Evolutionary conservation across 1,284 basidiomycete species (phyloP), one percentile per base, ranked within the genome.

Genomic region (Afroboletus lepidellus): DNA sequence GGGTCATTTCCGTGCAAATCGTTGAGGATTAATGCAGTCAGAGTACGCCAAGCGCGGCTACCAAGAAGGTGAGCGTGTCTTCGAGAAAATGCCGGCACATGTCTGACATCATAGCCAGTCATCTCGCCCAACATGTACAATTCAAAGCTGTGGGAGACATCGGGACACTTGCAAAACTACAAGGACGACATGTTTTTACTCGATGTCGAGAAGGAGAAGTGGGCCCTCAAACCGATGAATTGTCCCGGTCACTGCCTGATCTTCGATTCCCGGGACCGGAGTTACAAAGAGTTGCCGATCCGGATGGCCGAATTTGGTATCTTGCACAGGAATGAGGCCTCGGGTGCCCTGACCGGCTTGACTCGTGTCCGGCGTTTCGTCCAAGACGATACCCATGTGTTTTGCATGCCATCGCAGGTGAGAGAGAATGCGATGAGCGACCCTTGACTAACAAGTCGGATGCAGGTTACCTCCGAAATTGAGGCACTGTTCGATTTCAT

Each of bases 71-170:
- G 48, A 50, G 56, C 32, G 21, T 29, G 21, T 12, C 36, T 21
- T 8, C 9, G 16, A 1, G 37, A 4, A 7, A 30, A 24, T 8
- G 9, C 12, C 15, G 1, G 9, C 27, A 36, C 18, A 20, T 27
- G 25, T 43, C 32, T 66, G 46, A 68, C 41, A 46, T 44, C 46
- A 47, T 41, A 16, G 3, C 42, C 55, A 90, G 94, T 99, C 61
- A 97, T 98, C 64, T 92, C 96, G 12, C 97, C 97, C 13, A 99
- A 98, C 75, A 97, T 99, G 86, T 98, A 84, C 81, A 86, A 97
- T 79, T 82, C 84, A 55, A 98, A 98, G 72, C 81, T 99, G 18
- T 99, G 97, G 97, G 87, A 98, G 75, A 95, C 92, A 1, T 99
- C 96, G 0, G 97, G 97, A 7, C 97, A 99, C 71, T 98, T 92